phyloP scores from a whole-genome alignment of 1,139 yeast species.

The Scheffersomyces titani region DNA sequence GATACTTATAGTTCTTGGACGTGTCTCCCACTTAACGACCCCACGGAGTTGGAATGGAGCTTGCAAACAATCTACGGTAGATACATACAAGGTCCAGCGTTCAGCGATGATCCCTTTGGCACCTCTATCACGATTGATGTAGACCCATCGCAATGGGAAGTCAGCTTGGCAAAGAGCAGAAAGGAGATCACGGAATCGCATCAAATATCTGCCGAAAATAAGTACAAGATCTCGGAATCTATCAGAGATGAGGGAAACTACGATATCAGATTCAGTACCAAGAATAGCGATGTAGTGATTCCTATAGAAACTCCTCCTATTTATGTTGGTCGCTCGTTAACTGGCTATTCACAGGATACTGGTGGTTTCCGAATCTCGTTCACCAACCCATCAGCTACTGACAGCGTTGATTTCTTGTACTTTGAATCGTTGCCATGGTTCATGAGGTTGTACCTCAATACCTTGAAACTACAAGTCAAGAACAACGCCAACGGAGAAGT shows the following conservation, averaged over 20 bases:
- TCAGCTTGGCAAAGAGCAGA: constrained; percentile 24
- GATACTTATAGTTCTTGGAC: constrained; percentile 56
- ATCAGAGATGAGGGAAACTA: constrained; percentile 32
- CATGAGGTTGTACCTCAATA: constrained; percentile 78
- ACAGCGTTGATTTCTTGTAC: constrained; percentile 55
- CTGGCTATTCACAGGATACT: constrained; percentile 88
- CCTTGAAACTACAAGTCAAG: constrained; percentile 40
- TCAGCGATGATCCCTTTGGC: constrained; percentile 39
- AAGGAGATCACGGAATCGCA: constrained; percentile 12
- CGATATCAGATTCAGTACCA: constrained; percentile 41
- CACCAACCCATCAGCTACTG: constrained; percentile 56
- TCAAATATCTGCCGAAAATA: constrained; percentile 9
- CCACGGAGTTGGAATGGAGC: constrained; percentile 52
- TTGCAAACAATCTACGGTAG: constrained; percentile 72
- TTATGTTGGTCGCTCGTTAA: constrained; percentile 76
- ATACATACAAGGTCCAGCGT: constrained; percentile 62
- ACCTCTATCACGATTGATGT: constrained; percentile 46
- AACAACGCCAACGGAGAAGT: constrained; percentile 14
- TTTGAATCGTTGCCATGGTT: constrained; percentile 94
- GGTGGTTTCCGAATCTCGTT: constrained; percentile 87
- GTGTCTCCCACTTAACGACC: constrained; percentile 76
- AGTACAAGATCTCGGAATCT: constrained; percentile 17
- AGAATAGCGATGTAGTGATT: constrained; percentile 33
- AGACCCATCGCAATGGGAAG: constrained; percentile 50
- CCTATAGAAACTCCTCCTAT: constrained; percentile 60